phyloP scores from a whole-genome alignment of 2,329 filamentous ascomycete genomes.

The Neoarthrinium moseri region DNA sequence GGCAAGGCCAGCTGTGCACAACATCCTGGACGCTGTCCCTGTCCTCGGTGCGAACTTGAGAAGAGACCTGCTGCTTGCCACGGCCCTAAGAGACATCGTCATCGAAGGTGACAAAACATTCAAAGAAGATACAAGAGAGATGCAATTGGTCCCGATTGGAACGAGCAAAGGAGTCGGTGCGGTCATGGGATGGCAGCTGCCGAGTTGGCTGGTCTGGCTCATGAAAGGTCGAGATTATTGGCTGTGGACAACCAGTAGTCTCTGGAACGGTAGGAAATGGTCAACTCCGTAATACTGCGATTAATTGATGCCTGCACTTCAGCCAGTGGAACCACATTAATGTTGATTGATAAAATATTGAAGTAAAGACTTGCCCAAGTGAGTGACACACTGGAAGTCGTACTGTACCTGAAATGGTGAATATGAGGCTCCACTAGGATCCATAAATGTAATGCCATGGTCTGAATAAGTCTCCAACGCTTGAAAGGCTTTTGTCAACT shows the following conservation, averaged over 20 bases:
- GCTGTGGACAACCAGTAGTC: slow-evolving; percentile 43
- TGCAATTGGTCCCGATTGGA: slow-evolving; percentile 47
- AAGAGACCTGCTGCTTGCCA: slow-evolving; percentile 42
- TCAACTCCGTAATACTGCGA: too few relatives aligned
- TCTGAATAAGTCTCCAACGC: too few relatives aligned
- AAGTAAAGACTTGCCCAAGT: too few relatives aligned
- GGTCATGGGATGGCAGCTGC: slow-evolving; percentile 39
- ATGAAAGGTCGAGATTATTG: slow-evolving; percentile 52
- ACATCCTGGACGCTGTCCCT: slow-evolving; percentile 38
- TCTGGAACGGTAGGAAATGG: slow-evolving; percentile 54
- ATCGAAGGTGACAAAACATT: slow-evolving; percentile 29
- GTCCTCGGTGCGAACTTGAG: slow-evolving; percentile 46
- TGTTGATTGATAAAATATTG: too few relatives aligned
- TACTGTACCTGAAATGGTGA: too few relatives aligned
- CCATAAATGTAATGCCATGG: too few relatives aligned
- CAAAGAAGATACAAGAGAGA: slow-evolving; percentile 41
- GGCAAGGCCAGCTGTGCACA: slow-evolving; percentile 40
- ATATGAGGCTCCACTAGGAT: too few relatives aligned
- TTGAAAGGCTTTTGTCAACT: too few relatives aligned
- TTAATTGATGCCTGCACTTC: too few relatives aligned
- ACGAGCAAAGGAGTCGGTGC: slow-evolving; percentile 42
- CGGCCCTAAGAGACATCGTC: slow-evolving; percentile 18
- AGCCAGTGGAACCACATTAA: too few relatives aligned
- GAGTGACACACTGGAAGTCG: too few relatives aligned
- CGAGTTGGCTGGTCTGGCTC: slow-evolving; percentile 44